These are phyloP conservation scores for Pythium dissotocum DNA, from an alignment of 352 stramenopile genomes.

Conservation along the genomic window DNA sequence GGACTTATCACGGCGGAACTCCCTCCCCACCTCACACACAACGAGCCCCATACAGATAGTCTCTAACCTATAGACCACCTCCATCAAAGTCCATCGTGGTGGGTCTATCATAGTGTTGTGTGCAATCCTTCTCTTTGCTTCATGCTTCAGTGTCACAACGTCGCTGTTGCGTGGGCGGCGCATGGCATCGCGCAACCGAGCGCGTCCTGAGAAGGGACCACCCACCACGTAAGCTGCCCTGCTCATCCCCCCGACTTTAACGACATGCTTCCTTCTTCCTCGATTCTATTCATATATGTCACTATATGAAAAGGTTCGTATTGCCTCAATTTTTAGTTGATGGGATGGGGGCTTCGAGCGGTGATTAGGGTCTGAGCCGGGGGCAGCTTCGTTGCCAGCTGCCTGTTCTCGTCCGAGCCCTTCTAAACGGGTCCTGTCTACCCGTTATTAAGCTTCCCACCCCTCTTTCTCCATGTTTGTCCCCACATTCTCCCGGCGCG, in stretches of 20 bases:
- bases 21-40: too few species aligned
- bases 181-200: neutral
- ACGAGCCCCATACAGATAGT: too few species aligned
- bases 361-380: constrained; percentile 23
- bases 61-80: too few species aligned
- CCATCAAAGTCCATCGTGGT: too few species aligned
- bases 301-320: constrained; percentile 7
- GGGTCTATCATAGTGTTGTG: too few species aligned
- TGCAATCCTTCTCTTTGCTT: too few species aligned
- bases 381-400: neutral
- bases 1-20: too few species aligned
- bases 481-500: too few species aligned
- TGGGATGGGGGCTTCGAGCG: constrained; percentile 6
- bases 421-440: neutral
- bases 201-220: constrained; percentile 1
- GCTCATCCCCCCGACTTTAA: neutral
- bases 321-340: constrained; percentile 21
- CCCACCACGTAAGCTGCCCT: neutral
- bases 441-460: neutral
- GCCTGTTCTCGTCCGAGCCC: neutral
- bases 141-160: too few species aligned
- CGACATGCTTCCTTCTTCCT: neutral
- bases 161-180: too few species aligned
- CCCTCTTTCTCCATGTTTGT: neutral
- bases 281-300: neutral